Evolutionary conservation across 306 rosid species (phyloP), one percentile per base, ranked within the genome.

Genomic region (Sechiopsis laciniata): DNA sequence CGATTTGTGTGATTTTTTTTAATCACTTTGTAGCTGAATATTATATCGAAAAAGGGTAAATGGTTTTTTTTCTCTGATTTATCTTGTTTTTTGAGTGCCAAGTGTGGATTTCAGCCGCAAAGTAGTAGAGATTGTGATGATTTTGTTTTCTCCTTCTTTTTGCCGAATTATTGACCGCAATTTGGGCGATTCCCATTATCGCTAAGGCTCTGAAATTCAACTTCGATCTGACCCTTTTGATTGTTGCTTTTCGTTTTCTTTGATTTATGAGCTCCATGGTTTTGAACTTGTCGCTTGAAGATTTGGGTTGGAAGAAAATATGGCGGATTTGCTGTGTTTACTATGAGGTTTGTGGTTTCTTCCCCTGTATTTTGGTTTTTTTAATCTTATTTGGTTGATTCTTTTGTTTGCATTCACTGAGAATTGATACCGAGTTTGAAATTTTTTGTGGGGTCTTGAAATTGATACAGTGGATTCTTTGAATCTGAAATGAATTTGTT

Each of bases 271-370:
- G 67, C 78, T 83, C 55, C 81, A 75, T 67, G 78, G 58, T 82
- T 79, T 81, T 82, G 22, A 74, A 76, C 65, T 80, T 82, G 77
- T 74, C 76, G 77, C 75, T 83, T 32, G 78, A 62, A 75, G 84
- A 78, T 78, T 20, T 82, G 79, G 78, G 80, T 82, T 72, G 76
- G 79, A 75, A 83, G 76, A 50, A 83, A 76, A 50, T 40, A 52
- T 78, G 77, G 72, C 78, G 89, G 85, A 77, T 60, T 78, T 79
- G 84, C 89, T 86, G 78, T 81, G 82, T 84, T 73, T 86, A 78
- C 10, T 69, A 14, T 48, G 42, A 69, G 73, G 73, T 69, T 20
- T 26, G 59, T 70, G 10, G 17, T 0, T 65, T 10, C 8, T 17
- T 11, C 46, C 46, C 46, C 42, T 40, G 21, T 16, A 0, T n/a